Evolutionary conservation across 2,329 filamentous ascomycete species (phyloP).

Genomic region (Sclerotinia spermophila): DNA sequence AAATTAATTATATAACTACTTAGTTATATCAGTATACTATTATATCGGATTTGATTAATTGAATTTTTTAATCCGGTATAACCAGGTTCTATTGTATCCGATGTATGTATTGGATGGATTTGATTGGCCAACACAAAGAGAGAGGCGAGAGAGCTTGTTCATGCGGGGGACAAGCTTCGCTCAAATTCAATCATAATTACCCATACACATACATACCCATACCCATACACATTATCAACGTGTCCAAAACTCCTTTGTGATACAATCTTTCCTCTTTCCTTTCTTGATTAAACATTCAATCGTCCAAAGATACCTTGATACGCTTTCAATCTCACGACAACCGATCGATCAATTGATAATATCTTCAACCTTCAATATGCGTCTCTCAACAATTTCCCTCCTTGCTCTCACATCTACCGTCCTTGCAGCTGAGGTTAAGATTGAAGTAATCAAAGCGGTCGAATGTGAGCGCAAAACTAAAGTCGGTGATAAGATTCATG

Average conservation of each 20-base stretch:
- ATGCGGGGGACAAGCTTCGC: neutral
- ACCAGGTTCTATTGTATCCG: too few species aligned
- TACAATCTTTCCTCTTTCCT: neutral
- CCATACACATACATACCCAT: neutral
- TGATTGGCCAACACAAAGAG: neutral
- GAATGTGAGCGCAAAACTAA: constrained; percentile 76
- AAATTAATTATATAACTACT: too few species aligned
- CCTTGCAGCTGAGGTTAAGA: constrained; percentile 54
- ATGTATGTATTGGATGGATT: too few species aligned
- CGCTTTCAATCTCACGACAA: neutral
- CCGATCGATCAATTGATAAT: constrained; percentile 18
- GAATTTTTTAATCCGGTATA: too few species aligned
- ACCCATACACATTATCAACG: neutral
- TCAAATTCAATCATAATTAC: neutral
- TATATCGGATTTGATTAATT: too few species aligned
- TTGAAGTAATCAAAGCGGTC: constrained; percentile 70
- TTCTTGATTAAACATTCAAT: neutral
- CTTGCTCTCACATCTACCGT: constrained; percentile 32
- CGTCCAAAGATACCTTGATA: neutral
- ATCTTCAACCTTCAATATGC: constrained; percentile 30
- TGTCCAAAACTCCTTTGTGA: constrained; percentile 6
- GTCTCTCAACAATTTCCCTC: constrained; percentile 34
- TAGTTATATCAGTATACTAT: too few species aligned
- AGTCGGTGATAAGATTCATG: constrained; percentile 73
- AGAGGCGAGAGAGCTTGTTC: neutral